A percentile compares a stretch with the other conserved stretches of the same genome.
Evolutionary conservation across 208 protist genomes (phyloP).

Genomic region (Trypanosoma theileri): DNA sequence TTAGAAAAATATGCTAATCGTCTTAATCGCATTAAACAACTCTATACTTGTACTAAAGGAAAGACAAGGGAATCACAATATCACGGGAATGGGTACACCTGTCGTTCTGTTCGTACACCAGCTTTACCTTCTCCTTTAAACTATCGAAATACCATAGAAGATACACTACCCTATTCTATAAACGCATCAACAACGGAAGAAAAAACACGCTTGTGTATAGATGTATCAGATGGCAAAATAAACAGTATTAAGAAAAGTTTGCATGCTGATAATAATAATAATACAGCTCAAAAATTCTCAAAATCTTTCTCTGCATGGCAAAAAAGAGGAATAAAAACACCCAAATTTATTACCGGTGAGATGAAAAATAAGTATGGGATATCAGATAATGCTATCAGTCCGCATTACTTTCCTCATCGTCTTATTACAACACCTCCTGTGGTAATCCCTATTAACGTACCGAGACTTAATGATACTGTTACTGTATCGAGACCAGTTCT

Average conservation of each 20-base stretch:
- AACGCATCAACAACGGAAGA: neutral
- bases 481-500: constrained; percentile 20
- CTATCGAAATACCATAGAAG: neutral
- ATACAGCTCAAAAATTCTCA: too few relatives aligned
- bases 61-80: neutral
- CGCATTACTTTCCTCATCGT: neutral
- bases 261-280: too few relatives aligned
- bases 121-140: neutral
- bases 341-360: neutral
- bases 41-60: neutral
- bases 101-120: constrained; percentile 1
- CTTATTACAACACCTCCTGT: constrained; percentile 18
- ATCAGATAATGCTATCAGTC: neutral
- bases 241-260: neutral
- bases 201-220: neutral
- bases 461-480: neutral
- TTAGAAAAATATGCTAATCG: constrained; percentile 7
- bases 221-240: neutral
- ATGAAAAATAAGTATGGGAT: neutral
- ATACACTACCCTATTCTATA: neutral
- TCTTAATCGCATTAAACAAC: constrained; percentile 7
- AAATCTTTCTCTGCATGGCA: neutral
- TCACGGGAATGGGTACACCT: neutral
- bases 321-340: constrained; percentile 7
- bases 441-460: neutral